Percentiles rank a stretch among this genome's conserved stretches.
Evolutionary conservation across 2,329 filamentous ascomycete species (phyloP).

Genomic region (Talaromyces sp.): DNA sequence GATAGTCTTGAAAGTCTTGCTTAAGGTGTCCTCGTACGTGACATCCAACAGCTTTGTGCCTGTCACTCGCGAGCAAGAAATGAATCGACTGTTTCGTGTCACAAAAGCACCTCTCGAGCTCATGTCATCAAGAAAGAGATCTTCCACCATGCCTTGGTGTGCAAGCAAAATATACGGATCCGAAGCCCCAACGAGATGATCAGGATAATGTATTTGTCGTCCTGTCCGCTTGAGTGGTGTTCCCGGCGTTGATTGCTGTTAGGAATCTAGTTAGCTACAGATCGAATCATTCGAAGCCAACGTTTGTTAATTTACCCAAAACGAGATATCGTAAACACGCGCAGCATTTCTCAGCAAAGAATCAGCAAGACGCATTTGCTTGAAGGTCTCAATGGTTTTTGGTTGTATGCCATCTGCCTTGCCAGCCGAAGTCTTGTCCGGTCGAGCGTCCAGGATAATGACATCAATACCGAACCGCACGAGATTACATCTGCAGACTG

Average conservation of each 20-base stretch:
- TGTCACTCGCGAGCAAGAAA: constrained; percentile 51
- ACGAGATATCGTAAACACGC: constrained; percentile 71
- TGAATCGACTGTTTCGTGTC: constrained; percentile 62
- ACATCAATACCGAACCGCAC: constrained; percentile 66
- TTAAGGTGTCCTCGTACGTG: constrained; percentile 40
- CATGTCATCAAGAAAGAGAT: constrained; percentile 68
- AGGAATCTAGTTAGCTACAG: not conserved
- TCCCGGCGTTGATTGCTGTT: constrained; percentile 40
- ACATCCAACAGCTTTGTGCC: constrained; percentile 43
- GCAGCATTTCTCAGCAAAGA: constrained; percentile 65
- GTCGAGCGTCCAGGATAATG: constrained; percentile 66
- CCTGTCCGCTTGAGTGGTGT: constrained; percentile 56
- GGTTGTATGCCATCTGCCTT: constrained; percentile 72
- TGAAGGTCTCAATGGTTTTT: constrained; percentile 75
- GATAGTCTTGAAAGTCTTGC: constrained; percentile 41
- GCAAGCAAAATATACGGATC: constrained; percentile 57
- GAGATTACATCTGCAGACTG: constrained; percentile 51
- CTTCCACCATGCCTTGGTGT: constrained; percentile 75
- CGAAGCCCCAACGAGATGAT: constrained; percentile 48
- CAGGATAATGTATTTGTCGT: constrained; percentile 67
- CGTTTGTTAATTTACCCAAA: constrained; percentile 57
- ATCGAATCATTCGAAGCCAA: not conserved
- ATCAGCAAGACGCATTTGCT: constrained; percentile 71
- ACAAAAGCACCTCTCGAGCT: constrained; percentile 63
- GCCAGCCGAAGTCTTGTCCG: constrained; percentile 66